Evolutionary conservation across 176 grass and related monocot species (phyloP).

Genomic region (Bolboschoenus planiculmis): DNA sequence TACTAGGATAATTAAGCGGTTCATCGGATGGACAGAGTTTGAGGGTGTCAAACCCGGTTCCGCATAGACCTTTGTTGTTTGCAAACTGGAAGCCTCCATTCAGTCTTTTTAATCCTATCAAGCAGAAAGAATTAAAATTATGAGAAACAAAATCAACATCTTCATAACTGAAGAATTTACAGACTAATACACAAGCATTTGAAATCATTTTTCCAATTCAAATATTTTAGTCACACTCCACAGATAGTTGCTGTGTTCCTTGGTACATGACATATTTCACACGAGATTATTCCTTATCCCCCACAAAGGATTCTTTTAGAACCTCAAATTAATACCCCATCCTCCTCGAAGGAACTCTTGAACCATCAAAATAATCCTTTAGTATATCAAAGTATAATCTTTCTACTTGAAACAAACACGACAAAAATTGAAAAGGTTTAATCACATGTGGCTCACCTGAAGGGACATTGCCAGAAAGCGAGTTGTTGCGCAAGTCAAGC

Average conservation of each 20-base stretch:
- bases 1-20: conserved; percentile 58
- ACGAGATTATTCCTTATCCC: not conserved
- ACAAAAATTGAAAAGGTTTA: not conserved
- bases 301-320: not conserved
- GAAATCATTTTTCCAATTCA: not conserved
- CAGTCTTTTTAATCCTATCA: conserved; percentile 58
- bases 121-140: not conserved
- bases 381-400: not conserved
- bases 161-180: not conserved
- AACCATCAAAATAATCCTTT: not conserved
- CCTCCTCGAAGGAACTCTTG: too few relatives aligned
- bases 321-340: too few relatives aligned
- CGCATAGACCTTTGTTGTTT: conserved; percentile 82
- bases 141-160: not conserved
- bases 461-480: conserved; percentile 68
- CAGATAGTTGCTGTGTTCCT: not conserved
- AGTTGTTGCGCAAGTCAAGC: conserved; percentile 76
- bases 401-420: not conserved
- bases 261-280: not conserved
- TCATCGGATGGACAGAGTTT: conserved; percentile 47
- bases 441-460: conserved; percentile 31
- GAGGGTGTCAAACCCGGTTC: conserved; percentile 55
- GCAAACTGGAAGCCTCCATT: conserved; percentile 66
- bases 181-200: not conserved
- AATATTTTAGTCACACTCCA: not conserved